These are phyloP conservation scores for Aspergillus ibericus DNA, from an alignment of 2,329 filamentous ascomycete species.

Conservation along the genomic window DNA sequence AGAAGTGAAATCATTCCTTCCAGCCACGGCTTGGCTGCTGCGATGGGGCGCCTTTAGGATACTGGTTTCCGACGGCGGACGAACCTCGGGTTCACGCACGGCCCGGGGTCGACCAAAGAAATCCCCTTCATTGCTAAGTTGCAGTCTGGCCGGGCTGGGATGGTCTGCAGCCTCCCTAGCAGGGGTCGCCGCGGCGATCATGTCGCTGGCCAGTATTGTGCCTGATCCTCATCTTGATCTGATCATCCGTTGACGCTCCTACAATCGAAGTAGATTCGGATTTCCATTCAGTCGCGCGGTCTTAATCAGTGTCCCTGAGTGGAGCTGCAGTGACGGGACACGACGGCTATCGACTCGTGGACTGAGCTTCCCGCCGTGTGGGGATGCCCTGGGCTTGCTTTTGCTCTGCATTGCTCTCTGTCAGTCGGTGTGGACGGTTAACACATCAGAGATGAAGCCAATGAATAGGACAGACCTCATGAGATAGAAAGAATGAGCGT, in stretches of 20 bases:
- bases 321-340: slow-evolving; percentile 10
- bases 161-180: neutral
- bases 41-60: slow-evolving; percentile 16
- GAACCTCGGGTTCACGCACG: neutral
- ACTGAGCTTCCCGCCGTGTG: neutral
- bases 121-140: neutral
- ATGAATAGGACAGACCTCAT: neutral
- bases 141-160: neutral
- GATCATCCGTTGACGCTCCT: too few relatives aligned
- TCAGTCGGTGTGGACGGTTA: neutral
- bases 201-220: neutral
- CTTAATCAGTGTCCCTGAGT: neutral
- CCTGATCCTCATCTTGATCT: neutral
- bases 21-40: slow-evolving; percentile 3
- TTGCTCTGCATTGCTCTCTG: neutral
- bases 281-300: neutral
- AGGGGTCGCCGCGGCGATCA: neutral
- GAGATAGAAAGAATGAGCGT: neutral
- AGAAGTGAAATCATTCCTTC: slow-evolving; percentile 13
- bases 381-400: neutral
- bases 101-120: neutral
- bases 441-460: neutral
- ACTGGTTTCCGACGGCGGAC: slow-evolving; percentile 26
- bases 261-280: neutral
- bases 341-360: neutral